Evolutionary conservation across 208 protist genomes (phyloP).

Genomic region (Trypanosoma boissoni): DNA sequence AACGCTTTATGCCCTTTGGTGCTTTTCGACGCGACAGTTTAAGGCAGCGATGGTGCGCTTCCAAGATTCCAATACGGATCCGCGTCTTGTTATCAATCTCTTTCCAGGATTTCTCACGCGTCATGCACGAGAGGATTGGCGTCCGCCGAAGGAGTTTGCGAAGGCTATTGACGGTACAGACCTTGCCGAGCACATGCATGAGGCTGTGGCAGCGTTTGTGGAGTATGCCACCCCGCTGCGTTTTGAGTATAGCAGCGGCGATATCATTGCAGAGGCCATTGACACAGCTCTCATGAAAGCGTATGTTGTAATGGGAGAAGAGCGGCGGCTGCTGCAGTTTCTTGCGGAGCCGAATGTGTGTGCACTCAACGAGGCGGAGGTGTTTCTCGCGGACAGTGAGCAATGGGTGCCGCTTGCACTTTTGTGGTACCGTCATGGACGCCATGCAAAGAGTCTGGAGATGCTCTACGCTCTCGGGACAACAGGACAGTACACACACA

Average conservation of each 20-base stretch:
- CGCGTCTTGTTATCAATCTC: slow-evolving; percentile 43
- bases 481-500: slow-evolving; percentile 20
- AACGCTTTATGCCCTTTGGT: slow-evolving; percentile 37
- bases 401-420: slow-evolving; percentile 55
- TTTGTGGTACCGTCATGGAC: slow-evolving; percentile 27
- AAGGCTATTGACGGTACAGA: slow-evolving; percentile 1
- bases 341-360: slow-evolving; percentile 40
- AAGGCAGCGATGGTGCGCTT: slow-evolving; percentile 42
- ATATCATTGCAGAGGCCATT: slow-evolving; percentile 22
- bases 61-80: slow-evolving; percentile 37
- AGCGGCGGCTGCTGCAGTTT: slow-evolving; percentile 50
- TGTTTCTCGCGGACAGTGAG: slow-evolving; percentile 31
- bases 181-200: slow-evolving; percentile 4
- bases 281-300: slow-evolving; percentile 50
- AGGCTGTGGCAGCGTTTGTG: slow-evolving; percentile 24
- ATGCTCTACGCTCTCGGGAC: slow-evolving; percentile 20
- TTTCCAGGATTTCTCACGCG: slow-evolving; percentile 35
- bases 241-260: slow-evolving; percentile 9
- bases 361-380: slow-evolving; percentile 24
- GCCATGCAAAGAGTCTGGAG: slow-evolving; percentile 18
- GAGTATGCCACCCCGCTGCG: slow-evolving; percentile 21
- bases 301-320: slow-evolving; percentile 27
- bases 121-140: slow-evolving; percentile 8
- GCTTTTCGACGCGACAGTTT: slow-evolving; percentile 38
- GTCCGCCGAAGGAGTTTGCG: slow-evolving; percentile 10